These are phyloP conservation scores for Globisporangium megalacanthum DNA, from an alignment of 352 stramenopile genomes.

Conservation along the genomic window DNA sequence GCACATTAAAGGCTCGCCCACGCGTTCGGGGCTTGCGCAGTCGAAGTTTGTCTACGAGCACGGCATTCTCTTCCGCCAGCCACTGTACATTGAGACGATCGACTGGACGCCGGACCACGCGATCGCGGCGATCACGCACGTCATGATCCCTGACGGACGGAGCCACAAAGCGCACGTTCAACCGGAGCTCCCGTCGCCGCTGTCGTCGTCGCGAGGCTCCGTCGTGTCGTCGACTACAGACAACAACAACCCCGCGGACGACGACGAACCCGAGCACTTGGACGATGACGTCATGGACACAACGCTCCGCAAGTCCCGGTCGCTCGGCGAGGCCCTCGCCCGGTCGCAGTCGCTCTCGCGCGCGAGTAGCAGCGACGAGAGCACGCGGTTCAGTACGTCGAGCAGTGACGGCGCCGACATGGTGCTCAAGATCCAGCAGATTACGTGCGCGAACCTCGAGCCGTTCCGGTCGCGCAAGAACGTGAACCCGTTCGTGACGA, in stretches of 20 bases:
- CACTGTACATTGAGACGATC: conserved; percentile 63
- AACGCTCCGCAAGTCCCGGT: conserved; percentile 2
- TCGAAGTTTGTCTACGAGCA: conserved; percentile 75
- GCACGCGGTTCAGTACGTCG: conserved; percentile 13
- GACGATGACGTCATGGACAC: conserved; percentile 8
- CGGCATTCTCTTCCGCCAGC: conserved; percentile 60
- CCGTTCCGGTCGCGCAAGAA: conserved; percentile 48
- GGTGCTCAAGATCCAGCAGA: conserved; percentile 30
- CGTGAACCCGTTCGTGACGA: conserved; percentile 50
- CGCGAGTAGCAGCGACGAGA: conserved; percentile 11
- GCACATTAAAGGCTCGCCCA: conserved; percentile 56
- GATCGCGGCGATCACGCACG: conserved; percentile 38
- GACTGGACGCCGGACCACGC: conserved; percentile 41
- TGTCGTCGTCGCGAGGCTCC: conserved; percentile 8
- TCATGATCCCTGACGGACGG: conserved; percentile 35
- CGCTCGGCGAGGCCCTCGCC: conserved; percentile 3
- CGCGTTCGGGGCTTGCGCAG: conserved; percentile 38
- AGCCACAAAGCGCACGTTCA: conserved; percentile 23
- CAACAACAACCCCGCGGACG: conserved; percentile 13
- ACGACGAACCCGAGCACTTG: conserved; percentile 19
- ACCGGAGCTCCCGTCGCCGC: background rate
- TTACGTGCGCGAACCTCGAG: conserved; percentile 31
- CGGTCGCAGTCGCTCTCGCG: conserved; percentile 1
- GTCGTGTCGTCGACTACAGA: conserved; percentile 5
- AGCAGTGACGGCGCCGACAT: conserved; percentile 17